Evolutionary conservation across 768 basidiomycete species (phyloP).

Genomic region (Xerocomus spinulosus): DNA sequence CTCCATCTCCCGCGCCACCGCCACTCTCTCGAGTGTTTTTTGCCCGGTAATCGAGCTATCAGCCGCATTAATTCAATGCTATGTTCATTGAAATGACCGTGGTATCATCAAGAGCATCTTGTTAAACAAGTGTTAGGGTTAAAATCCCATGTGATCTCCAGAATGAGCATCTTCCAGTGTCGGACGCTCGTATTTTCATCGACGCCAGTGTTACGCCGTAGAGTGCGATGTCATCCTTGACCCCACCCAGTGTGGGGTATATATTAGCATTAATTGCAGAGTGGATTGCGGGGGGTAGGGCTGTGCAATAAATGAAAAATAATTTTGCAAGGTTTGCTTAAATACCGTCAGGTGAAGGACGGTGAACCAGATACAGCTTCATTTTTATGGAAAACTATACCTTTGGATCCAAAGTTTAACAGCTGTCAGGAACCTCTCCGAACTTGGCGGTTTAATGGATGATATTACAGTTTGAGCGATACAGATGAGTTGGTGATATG

Average conservation of each 20-base stretch:
- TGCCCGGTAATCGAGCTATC: background rate
- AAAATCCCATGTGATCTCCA: too few species aligned
- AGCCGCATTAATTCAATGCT: background rate
- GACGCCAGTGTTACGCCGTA: too few species aligned
- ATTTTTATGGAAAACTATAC: background rate
- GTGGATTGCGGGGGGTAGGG: background rate
- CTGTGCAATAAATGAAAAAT: background rate
- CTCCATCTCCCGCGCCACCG: too few species aligned
- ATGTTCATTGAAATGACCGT: background rate
- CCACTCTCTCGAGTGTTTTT: background rate
- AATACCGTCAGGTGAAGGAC: background rate
- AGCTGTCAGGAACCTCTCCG: background rate
- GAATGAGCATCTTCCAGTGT: too few species aligned
- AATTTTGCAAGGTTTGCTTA: background rate
- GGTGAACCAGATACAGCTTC: background rate
- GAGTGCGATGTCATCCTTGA: too few species aligned
- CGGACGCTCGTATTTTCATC: too few species aligned
- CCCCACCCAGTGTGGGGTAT: background rate
- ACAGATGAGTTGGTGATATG: background rate
- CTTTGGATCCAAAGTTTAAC: background rate
- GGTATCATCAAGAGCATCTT: background rate
- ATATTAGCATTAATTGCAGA: background rate
- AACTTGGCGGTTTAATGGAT: background rate
- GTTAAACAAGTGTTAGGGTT: too few species aligned
- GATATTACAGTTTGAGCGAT: background rate